Conservation (phyloP, 2,329 filamentous ascomycete genomes). For the Aspergillus felis region DNA sequence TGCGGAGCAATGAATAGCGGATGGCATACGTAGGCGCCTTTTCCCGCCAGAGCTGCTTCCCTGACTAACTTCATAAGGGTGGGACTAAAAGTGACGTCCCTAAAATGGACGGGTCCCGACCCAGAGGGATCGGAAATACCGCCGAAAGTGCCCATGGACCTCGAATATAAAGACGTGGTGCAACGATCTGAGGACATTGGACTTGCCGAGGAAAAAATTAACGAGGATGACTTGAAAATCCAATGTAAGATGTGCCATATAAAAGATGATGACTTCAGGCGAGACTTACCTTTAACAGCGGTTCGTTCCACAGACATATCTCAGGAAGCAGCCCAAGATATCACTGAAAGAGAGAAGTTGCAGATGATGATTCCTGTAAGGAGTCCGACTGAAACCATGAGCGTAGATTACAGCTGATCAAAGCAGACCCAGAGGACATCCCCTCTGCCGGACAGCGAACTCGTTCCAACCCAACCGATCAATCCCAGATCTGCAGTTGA, state of each 20-base stretch:
- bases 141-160: slow-evolving; percentile 25
- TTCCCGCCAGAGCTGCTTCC: background rate
- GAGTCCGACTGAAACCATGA: background rate
- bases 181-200: slow-evolving; percentile 25
- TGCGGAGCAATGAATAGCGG: slow-evolving; percentile 34
- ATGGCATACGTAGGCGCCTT: slow-evolving; percentile 35
- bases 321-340: slow-evolving; percentile 25
- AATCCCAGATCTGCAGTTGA: slow-evolving; percentile 3
- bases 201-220: slow-evolving; percentile 10
- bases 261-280: background rate
- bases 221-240: background rate
- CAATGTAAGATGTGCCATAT: background rate
- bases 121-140: slow-evolving; percentile 18
- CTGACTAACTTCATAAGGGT: slow-evolving; percentile 23
- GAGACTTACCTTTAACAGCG: background rate
- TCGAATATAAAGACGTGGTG: slow-evolving; percentile 26
- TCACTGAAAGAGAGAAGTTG: slow-evolving; percentile 22
- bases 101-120: slow-evolving; percentile 28
- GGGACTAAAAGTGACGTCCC: slow-evolving; percentile 31
- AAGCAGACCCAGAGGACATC: slow-evolving; percentile 17
- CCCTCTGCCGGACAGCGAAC: slow-evolving; percentile 19
- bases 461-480: slow-evolving; percentile 28
- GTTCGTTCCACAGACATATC: background rate
- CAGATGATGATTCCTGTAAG: slow-evolving; percentile 30
- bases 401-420: background rate